These are phyloP conservation scores for Lipomyces yamadae DNA, from an alignment of 805 yeast species.

Conservation along the genomic window DNA sequence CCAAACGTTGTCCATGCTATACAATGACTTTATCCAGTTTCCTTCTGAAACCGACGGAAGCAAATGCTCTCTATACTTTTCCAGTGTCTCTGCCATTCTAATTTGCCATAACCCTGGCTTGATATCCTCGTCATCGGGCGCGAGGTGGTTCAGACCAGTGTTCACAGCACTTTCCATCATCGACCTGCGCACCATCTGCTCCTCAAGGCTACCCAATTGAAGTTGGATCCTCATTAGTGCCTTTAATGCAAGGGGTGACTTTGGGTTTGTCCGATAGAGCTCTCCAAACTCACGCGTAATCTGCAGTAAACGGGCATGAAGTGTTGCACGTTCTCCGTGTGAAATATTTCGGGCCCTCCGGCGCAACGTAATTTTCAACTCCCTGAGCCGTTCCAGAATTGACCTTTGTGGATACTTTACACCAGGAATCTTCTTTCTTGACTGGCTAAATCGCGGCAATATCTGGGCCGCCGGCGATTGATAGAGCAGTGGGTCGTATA, in stretches of 20 bases:
- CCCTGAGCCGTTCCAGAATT: neutral
- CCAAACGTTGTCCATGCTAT: neutral
- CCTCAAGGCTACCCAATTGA: neutral
- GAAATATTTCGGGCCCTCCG: constrained; percentile 1
- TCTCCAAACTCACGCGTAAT: constrained; percentile 1
- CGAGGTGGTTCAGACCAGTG: neutral
- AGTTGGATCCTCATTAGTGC: neutral
- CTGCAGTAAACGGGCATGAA: neutral
- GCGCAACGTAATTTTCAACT: neutral
- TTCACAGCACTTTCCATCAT: neutral
- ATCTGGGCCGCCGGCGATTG: neutral
- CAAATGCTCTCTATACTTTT: neutral
- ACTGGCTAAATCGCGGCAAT: neutral
- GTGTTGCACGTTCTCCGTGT: neutral
- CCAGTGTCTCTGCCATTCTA: neutral
- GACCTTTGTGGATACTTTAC: neutral
- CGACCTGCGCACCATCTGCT: neutral
- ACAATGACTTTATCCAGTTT: neutral
- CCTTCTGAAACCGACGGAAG: neutral
- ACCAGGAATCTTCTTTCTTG: neutral
- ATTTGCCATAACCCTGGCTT: neutral
- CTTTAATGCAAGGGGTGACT: neutral
- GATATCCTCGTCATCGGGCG: neutral
- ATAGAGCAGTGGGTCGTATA: constrained; percentile 1
- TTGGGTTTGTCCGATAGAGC: neutral